Evolutionary conservation across 331 rosid species (phyloP), one percentile per base, ranked within the genome.

Genomic region (Telfairia occidentalis): DNA sequence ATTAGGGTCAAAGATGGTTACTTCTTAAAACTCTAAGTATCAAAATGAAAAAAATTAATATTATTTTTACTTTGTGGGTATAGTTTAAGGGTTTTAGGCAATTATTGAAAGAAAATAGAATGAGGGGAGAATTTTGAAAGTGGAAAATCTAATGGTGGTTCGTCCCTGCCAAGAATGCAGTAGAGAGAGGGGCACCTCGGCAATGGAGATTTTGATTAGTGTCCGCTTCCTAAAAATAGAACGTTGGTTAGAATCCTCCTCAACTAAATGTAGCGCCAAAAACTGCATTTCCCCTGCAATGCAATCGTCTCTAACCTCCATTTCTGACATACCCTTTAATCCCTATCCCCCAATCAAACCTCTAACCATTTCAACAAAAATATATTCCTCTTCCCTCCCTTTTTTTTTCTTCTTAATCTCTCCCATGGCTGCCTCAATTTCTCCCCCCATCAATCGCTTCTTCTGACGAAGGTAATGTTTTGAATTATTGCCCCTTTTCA

Each of bases 191-290:
- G 67, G 40, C 63, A 23, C 34, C 18, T 64, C 38, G 48, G 29
- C 72, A 65, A 24, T 40, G 73, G 74, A 69, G 74, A 43, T 30
- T 42, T 69, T 7, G 57, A 43, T 70, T 70, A 43, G 24, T 45
- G 55, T 26, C 1, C 0, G 2, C 2, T 34, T 15, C 57, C 65
- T 37, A 54, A 74, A 53, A 21, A 54, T 23, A 74, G 52, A 7
- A 24, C 3, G 37, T 45, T 74, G 9, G 65, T 74, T 74, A 5
- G 35, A 40, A 52, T 8, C 21, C 5, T 38, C 67, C 23, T 12
- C 49, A 34, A 74, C 26, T 32, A 52, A 74, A 53, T 53, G 23
- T 74, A 67, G 77, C 65, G 48, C 64, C 77, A 74, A 74, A 55
- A 74, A 54, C 67, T 74, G 65, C 7, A 74, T 21, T 53, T 35